phyloP scores from a whole-genome alignment of 768 basidiomycete species.

The Tylopilus cervinicoccineus region DNA sequence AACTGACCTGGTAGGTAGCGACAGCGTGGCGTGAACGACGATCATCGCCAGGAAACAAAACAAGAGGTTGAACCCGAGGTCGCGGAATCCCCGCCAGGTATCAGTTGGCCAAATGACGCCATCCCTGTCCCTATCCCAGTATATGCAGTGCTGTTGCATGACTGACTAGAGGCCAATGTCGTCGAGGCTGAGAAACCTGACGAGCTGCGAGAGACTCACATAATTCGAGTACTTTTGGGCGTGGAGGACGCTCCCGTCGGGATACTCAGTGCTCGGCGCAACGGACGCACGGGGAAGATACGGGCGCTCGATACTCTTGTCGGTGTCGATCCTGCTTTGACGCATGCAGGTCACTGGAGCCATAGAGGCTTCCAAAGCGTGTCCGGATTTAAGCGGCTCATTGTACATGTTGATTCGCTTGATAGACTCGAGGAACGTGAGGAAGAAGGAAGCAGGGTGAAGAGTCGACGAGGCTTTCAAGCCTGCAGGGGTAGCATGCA shows the following conservation, averaged over 20 bases:
- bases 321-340: constrained; percentile 23
- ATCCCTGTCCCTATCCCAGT: constrained; percentile 40
- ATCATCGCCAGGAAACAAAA: constrained; percentile 33
- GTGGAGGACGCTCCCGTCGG: constrained; percentile 19
- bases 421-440: constrained; percentile 17
- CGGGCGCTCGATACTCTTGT: constrained; percentile 23
- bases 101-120: constrained; percentile 43
- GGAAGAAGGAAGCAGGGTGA: constrained; percentile 17
- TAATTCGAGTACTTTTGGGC: constrained; percentile 17
- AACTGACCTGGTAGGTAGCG: constrained; percentile 32
- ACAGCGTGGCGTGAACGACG: constrained; percentile 34
- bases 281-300: constrained; percentile 28
- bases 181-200: background rate
- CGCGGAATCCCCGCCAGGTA: constrained; percentile 39
- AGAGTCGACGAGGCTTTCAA: constrained; percentile 13
- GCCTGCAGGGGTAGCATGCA: constrained; percentile 11
- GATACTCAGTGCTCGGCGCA: constrained; percentile 24
- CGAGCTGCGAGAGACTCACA: constrained; percentile 12
- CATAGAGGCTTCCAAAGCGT: constrained; percentile 14
- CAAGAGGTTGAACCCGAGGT: constrained; percentile 39
- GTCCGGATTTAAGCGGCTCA: constrained; percentile 13
- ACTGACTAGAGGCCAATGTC: constrained; percentile 26
- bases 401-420: constrained; percentile 19
- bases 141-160: constrained; percentile 39
- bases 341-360: constrained; percentile 23